phyloP scores from a whole-genome alignment of 2,329 filamentous ascomycete species.

The Colletotrichum lupini region DNA sequence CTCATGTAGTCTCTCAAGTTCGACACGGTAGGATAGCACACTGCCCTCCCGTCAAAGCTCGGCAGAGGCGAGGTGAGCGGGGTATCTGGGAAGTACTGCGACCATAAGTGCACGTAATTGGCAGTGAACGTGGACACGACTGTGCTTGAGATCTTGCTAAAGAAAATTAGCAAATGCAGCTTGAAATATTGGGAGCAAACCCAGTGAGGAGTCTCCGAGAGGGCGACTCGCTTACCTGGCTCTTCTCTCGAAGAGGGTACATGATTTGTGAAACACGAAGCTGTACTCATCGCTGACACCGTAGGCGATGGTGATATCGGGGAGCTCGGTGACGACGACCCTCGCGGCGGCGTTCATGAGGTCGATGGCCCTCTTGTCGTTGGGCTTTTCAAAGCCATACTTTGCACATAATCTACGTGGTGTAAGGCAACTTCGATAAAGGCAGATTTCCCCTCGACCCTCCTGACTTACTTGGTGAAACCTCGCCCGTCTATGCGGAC shows the following conservation, averaged over 20 bases:
- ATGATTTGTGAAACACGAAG: constrained; percentile 89
- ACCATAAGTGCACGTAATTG: constrained; percentile 88
- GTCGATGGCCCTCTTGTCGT: constrained; percentile 86
- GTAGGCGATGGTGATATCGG: constrained; percentile 89
- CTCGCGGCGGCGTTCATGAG: constrained; percentile 96
- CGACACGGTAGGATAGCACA: constrained; percentile 84
- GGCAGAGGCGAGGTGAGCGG: constrained; percentile 80
- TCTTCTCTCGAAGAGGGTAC: constrained; percentile 85
- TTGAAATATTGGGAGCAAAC: not conserved
- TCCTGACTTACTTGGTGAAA: constrained; percentile 82
- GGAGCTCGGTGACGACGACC: constrained; percentile 83
- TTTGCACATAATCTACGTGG: constrained; percentile 81
- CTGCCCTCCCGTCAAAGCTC: constrained; percentile 91
- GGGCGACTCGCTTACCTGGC: constrained; percentile 66
- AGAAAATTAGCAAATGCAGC: not conserved
- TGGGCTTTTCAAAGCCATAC: constrained; percentile 91
- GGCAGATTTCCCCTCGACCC: not conserved
- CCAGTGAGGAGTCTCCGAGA: not conserved
- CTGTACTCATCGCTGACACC: constrained; percentile 96
- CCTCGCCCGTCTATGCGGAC: constrained; percentile 93
- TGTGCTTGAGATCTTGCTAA: constrained; percentile 89
- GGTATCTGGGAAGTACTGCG: constrained; percentile 76
- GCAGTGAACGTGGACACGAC: constrained; percentile 94
- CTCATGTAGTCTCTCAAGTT: constrained; percentile 95
- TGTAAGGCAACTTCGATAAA: not conserved